These are phyloP conservation scores for Kewa caespitosa DNA, from an alignment of 179 eudicot genomes.

Conservation along the genomic window DNA sequence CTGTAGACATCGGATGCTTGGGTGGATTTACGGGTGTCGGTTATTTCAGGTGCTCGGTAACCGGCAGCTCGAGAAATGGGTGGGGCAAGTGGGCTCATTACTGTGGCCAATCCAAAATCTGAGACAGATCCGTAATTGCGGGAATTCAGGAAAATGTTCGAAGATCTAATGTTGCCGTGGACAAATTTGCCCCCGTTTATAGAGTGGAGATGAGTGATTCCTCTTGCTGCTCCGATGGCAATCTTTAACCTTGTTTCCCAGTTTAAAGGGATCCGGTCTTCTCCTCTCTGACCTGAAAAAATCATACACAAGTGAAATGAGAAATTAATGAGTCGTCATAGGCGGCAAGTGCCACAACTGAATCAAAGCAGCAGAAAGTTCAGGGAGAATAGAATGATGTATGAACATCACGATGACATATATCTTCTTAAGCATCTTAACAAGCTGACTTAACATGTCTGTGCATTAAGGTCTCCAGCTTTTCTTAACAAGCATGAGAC, in stretches of 20 bases:
- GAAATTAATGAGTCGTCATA: neutral
- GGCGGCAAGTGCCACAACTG: neutral
- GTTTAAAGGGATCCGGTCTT: conserved; percentile 49
- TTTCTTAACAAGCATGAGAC: neutral
- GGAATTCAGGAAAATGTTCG: conserved; percentile 64
- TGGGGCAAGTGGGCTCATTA: conserved; percentile 58
- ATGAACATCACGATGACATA: neutral
- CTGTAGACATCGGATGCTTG: conserved; percentile 76
- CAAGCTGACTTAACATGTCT: too few species aligned
- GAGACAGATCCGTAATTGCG: conserved; percentile 52
- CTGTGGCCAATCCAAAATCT: conserved; percentile 59
- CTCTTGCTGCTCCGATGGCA: conserved; percentile 61
- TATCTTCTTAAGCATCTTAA: too few species aligned
- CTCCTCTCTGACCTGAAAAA: conserved; percentile 56
- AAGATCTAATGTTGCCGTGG: conserved; percentile 72
- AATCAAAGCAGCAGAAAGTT: neutral
- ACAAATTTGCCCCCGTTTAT: conserved; percentile 55
- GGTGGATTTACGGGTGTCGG: conserved; percentile 63
- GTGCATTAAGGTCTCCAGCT: neutral
- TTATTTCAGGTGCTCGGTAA: conserved; percentile 77
- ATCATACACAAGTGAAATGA: neutral
- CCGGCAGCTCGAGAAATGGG: conserved; percentile 76
- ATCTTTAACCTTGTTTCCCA: conserved; percentile 54
- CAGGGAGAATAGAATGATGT: too few species aligned
- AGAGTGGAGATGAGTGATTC: conserved; percentile 57